Conservation (phyloP, 768 basidiomycete genomes). For the Cantharellus anzutake region DNA sequence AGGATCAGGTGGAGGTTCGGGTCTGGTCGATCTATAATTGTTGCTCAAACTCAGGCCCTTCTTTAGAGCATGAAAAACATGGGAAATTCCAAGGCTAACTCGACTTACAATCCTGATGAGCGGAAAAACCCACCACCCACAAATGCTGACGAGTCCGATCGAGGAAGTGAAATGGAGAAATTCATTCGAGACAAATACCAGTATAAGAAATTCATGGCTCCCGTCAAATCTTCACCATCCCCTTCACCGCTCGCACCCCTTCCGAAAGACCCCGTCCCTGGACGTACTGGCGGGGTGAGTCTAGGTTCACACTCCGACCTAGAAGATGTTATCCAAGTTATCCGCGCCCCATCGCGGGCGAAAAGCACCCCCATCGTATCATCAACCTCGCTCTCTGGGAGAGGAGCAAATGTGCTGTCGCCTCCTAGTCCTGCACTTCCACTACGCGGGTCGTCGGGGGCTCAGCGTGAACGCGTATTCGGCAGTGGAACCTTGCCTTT, state of each 20-base stretch:
- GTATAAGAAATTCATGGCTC: conserved; percentile 43
- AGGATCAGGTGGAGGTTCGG: conserved; percentile 71
- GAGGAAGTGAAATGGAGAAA: conserved; percentile 80
- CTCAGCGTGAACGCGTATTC: not conserved
- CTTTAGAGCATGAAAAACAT: conserved; percentile 53
- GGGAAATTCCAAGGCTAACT: conserved; percentile 71
- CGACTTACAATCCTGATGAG: conserved; percentile 69
- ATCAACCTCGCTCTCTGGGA: not conserved
- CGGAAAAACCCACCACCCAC: conserved; percentile 63
- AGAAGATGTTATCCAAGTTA: not conserved
- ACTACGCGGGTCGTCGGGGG: not conserved
- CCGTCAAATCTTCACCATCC: not conserved
- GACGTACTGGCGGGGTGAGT: not conserved
- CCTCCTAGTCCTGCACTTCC: not conserved
- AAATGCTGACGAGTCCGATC: conserved; percentile 53
- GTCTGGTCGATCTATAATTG: conserved; percentile 7
- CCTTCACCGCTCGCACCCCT: not conserved
- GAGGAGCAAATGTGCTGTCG: not conserved
- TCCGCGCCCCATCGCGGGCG: not conserved
- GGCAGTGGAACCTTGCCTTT: not conserved
- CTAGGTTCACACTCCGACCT: not conserved
- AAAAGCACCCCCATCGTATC: not conserved
- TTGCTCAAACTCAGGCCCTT: conserved; percentile 7
- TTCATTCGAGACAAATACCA: conserved; percentile 67
- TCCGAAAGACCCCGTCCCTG: not conserved